A percentile compares a stretch with the other conserved stretches of the same genome.
Conservation (phyloP, 306 rosid species). For the Quercus mongolica region DNA sequence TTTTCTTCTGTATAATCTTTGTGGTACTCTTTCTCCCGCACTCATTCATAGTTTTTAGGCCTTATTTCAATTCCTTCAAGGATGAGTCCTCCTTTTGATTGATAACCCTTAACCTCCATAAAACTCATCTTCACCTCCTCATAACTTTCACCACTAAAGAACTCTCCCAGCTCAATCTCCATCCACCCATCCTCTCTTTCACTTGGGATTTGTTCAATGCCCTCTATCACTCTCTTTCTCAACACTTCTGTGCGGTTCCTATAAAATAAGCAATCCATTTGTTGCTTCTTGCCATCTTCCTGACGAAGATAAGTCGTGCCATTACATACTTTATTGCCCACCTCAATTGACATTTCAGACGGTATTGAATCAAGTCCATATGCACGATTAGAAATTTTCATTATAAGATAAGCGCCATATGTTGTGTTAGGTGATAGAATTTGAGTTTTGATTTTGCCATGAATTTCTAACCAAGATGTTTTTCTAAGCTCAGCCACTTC, state of each 20-base stretch:
- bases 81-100: conserved; percentile 25
- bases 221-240: too few relatives aligned
- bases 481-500: conserved; percentile 2
- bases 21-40: too few relatives aligned
- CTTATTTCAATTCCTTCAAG: conserved; percentile 27
- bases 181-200: too few relatives aligned
- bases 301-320: neutral
- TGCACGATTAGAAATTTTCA: too few relatives aligned
- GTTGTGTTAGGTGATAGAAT: conserved; percentile 15
- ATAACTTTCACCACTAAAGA: too few relatives aligned
- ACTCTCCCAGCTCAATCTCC: too few relatives aligned
- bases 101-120: conserved; percentile 16
- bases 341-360: too few relatives aligned
- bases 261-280: conserved; percentile 10
- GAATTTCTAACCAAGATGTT: neutral
- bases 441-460: conserved; percentile 17
- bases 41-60: conserved; percentile 2
- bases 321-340: too few relatives aligned
- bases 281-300: neutral
- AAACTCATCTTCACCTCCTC: too few relatives aligned
- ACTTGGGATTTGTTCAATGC: too few relatives aligned
- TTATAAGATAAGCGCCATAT: conserved; percentile 17
- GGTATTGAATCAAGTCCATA: too few relatives aligned
- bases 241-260: conserved; percentile 5
- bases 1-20: too few relatives aligned